Evolutionary conservation across 768 basidiomycete genomes (phyloP).

Genomic region (Boletus eberwhitei): DNA sequence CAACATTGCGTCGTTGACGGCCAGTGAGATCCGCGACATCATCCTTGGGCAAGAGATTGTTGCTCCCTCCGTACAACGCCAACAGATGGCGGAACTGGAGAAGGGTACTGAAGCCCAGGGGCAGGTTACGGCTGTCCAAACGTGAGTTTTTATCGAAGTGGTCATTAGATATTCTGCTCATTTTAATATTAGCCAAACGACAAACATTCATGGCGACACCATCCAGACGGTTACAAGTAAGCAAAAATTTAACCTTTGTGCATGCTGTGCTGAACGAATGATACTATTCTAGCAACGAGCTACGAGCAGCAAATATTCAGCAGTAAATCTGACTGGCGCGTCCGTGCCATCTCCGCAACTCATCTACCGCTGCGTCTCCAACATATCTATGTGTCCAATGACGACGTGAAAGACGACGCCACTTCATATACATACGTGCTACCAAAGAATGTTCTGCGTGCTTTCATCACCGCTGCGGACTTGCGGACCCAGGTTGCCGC

Average conservation of each 20-base stretch:
- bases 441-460: conserved; percentile 93
- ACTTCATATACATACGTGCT: conserved; percentile 92
- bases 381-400: conserved; percentile 98
- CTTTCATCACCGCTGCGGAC: conserved; percentile 91
- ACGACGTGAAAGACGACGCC: conserved; percentile 98
- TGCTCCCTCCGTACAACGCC: conserved; percentile 91
- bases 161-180: conserved; percentile 1
- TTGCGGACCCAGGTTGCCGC: conserved; percentile 95
- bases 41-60: conserved; percentile 99
- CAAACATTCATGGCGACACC: conserved; percentile 94
- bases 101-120: conserved; percentile 92
- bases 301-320: conserved; percentile 99
- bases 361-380: conserved; percentile 94
- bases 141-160: conserved; percentile 39
- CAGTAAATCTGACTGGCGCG: conserved; percentile 99
- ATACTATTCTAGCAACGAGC: conserved; percentile 63
- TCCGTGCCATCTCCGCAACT: conserved; percentile 95
- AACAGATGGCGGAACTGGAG: conserved; percentile 99
- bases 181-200: conserved; percentile 64
- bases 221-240: conserved; percentile 92
- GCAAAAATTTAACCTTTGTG: conserved; percentile 21
- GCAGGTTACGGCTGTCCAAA: conserved; percentile 95
- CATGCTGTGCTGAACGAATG: not conserved
- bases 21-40: conserved; percentile 96
- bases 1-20: conserved; percentile 95